phyloP scores from a whole-genome alignment of 73 alveolate species.

The Paramecium tetraurelia region DNA sequence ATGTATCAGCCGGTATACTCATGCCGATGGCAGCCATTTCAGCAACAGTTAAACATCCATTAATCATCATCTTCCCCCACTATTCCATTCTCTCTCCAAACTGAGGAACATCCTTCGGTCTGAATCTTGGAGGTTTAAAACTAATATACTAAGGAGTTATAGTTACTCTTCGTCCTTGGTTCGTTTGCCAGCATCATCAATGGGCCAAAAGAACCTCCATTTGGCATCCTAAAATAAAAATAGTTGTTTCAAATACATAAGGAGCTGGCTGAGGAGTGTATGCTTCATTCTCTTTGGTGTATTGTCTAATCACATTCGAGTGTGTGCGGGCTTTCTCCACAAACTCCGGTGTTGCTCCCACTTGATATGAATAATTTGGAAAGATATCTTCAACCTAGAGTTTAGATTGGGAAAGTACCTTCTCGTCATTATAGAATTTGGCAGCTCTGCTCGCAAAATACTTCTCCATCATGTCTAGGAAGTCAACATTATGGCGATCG shows the following conservation, averaged over 20 bases:
- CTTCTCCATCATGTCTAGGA: conserved; percentile 78
- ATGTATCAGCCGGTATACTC: conserved; percentile 73
- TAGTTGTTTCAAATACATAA: background rate
- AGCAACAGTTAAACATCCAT: conserved; percentile 82
- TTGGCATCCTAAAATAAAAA: conserved; percentile 75
- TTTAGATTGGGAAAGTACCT: background rate
- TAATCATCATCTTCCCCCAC: conserved; percentile 90
- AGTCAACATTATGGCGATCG: conserved; percentile 77
- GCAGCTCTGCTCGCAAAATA: conserved; percentile 74
- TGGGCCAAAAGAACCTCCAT: conserved; percentile 93
- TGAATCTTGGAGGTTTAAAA: conserved; percentile 66
- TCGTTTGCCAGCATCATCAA: conserved; percentile 68
- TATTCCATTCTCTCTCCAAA: conserved; percentile 80
- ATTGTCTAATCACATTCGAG: conserved; percentile 57
- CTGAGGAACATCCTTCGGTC: conserved; percentile 80
- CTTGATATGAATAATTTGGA: conserved; percentile 79
- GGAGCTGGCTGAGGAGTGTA: conserved; percentile 90
- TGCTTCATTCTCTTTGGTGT: conserved; percentile 78
- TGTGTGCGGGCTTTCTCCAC: conserved; percentile 89
- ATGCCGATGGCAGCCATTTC: conserved; percentile 87
- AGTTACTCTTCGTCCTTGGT: conserved; percentile 59
- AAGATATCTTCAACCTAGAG: conserved; percentile 70
- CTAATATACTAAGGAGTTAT: background rate
- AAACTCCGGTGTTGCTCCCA: conserved; percentile 90
- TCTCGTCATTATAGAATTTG: conserved; percentile 69